Evolutionary conservation across 345 rosid species (phyloP), one percentile per base, ranked within the genome.

Genomic region (Acer campestre): DNA sequence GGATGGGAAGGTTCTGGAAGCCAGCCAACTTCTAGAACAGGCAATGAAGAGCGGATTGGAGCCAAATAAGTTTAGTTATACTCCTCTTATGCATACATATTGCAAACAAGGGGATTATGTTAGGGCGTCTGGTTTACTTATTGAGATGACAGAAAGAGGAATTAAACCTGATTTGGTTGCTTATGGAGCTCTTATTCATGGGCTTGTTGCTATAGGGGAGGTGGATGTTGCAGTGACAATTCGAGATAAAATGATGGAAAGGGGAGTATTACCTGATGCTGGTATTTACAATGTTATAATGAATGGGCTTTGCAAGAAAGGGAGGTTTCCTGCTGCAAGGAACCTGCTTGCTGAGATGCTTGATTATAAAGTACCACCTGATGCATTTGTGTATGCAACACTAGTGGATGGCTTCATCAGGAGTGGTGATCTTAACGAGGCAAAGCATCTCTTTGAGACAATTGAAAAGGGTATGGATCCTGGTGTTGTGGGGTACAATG

Each of bases 271-370:
- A 68, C 97, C 94, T 46, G 99, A 95, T 82, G 92, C 93, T 10
- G 87, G 84, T 72, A 84, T 92, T 80, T 95, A 91, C 84, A 95
- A 93, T 87, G 85, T 92, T 86, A 71, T 95, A 85, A 88, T 95
- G 80, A 93, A 82, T 85, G 97, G 94, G 29, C 90, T 94, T 69
- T 90, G 92, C 85, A 92, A 90, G 91, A 88, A 81, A 75, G 87
- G 92, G 77, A 87, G 88, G 77, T 83, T 95, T 75, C 78, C 86
- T 69, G 81, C 84, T 63, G 96, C 94, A 10, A 91, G 90, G 87
- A 75, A 80, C 35, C 86, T 95, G 75, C 86, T 92, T 73, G 80
- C 70, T 0, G 97, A 95, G 86, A 92, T 95, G 98, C 91, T 90
- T 48, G 87, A 88, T 83, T 88, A 81, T 80, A 86, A 91, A 69